Base-by-base conservation (phyloP, 2,329 filamentous ascomycete species). In the Chaetomiaceae sp. region DNA sequence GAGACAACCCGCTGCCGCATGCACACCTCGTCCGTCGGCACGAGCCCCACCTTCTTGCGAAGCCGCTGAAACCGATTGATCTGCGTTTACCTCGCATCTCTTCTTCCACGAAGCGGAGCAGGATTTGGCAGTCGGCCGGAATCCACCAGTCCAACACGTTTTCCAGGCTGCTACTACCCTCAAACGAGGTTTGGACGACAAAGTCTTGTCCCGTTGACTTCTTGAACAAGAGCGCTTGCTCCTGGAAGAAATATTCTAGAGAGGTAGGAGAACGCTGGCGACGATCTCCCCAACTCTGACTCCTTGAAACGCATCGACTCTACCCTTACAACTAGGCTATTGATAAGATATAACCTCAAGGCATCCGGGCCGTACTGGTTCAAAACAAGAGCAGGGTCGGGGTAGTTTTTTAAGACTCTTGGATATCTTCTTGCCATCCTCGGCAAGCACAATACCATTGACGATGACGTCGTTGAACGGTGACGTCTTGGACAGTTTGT, bases 61-160 rank as follows among this genome's bases (percentile, higher is more conserved):
- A 97, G 77, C 62, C 89, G 82, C 73, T 99, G 94, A 20, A 99
- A 87, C 38, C 92, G 85, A 69, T 95, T 89, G 74, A 99, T 87
- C 18, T 8, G 40, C 16, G 16, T n/a, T 13, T 13, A 76, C 83
- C 84, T 50, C 78, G 78, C 92, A 97, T 97, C 72, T 97, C 92
- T 62, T 88, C 77, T 66, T 97, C 92, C 48, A 96, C 89, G 66
- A 94, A 96, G 64, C 90, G 84, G 52, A 97, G 78, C 60, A 97
- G 76, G 64, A 88, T 95, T 69, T 97, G 92, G 64, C 88, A 95
- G 62, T 87, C 90, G 56, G 92, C 92, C 65, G 97, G 73, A 62
- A 97, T 94, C 92, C 92, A 97, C 54, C 85, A 82, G 68, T 97
- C 92, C 87, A 97, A 95, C 54, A 96, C 90, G 63, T 96, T 97